phyloP scores from a whole-genome alignment of 352 stramenopile species.

The Phytophthora boehmeriae region DNA sequence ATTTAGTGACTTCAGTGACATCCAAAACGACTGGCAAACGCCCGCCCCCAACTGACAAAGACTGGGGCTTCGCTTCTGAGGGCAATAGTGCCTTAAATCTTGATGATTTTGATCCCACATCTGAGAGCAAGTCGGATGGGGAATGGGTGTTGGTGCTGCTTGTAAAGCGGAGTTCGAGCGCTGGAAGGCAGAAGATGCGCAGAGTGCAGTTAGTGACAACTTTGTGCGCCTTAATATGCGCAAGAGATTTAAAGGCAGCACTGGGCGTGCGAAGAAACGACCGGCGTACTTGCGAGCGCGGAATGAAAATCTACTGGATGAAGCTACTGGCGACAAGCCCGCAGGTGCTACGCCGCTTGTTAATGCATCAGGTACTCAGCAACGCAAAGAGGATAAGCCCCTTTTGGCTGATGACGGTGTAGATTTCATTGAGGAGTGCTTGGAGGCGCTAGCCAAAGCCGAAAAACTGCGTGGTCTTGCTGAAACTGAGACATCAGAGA shows the following conservation, averaged over 20 bases:
- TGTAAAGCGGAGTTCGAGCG: slow-evolving; percentile 46
- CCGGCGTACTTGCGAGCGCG: slow-evolving; percentile 66
- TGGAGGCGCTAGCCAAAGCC: slow-evolving; percentile 55
- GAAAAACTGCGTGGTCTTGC: slow-evolving; percentile 26
- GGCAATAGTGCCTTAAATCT: slow-evolving; percentile 34
- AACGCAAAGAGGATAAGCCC: slow-evolving; percentile 31
- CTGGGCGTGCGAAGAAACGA: slow-evolving; percentile 67
- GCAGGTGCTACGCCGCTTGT: slow-evolving; percentile 22
- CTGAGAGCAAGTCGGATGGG: background rate
- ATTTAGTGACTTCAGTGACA: background rate
- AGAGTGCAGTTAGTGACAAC: slow-evolving; percentile 69
- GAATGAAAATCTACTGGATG: slow-evolving; percentile 27
- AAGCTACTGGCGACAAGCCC: slow-evolving; percentile 21
- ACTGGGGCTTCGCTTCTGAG: slow-evolving; percentile 44
- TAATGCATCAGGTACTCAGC: slow-evolving; percentile 32
- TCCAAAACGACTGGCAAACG: slow-evolving; percentile 12
- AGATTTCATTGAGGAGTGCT: slow-evolving; percentile 84
- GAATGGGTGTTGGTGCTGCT: background rate
- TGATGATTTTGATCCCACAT: slow-evolving; percentile 44
- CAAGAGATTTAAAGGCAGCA: slow-evolving; percentile 73
- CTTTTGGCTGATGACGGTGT: slow-evolving; percentile 56
- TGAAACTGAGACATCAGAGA: slow-evolving; percentile 1
- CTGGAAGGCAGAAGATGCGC: slow-evolving; percentile 65
- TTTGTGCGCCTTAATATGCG: slow-evolving; percentile 85
- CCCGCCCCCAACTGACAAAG: slow-evolving; percentile 6